Evolutionary conservation across 345 rosid genomes (phyloP).

Genomic region (Gossypium sturtianum): DNA sequence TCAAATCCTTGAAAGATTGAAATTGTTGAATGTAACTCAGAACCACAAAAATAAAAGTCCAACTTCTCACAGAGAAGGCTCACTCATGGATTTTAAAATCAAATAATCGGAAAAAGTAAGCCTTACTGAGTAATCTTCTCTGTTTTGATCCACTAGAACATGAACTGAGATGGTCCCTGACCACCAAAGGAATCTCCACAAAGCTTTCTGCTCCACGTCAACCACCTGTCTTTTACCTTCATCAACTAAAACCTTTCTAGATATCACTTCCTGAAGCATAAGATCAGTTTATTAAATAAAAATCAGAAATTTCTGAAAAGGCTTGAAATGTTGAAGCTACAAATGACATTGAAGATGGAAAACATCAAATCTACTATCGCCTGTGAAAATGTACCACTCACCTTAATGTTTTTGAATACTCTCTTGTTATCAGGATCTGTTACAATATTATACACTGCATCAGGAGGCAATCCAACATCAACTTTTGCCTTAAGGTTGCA

Average conservation of each 20-base stretch:
- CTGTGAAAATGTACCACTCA: constrained; percentile 9
- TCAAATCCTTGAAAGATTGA: not conserved
- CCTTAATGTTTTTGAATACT: constrained; percentile 93
- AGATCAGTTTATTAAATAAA: not conserved
- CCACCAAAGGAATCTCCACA: constrained; percentile 97
- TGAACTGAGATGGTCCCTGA: constrained; percentile 84
- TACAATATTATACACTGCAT: constrained; percentile 71
- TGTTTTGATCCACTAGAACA: constrained; percentile 77
- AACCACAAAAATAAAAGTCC: not conserved
- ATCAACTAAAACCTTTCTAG: constrained; percentile 66
- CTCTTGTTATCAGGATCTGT: constrained; percentile 90
- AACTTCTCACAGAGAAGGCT: not conserved
- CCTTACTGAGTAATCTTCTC: constrained; percentile 62
- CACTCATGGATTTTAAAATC: not conserved
- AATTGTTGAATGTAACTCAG: not conserved
- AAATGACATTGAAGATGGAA: not conserved
- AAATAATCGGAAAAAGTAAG: not conserved
- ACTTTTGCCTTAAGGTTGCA: constrained; percentile 65
- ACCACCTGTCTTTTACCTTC: constrained; percentile 80
- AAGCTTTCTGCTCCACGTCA: constrained; percentile 82
- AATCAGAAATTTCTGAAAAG: not conserved
- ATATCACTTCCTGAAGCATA: constrained; percentile 59
- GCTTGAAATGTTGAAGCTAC: not conserved
- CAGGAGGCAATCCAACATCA: constrained; percentile 80
- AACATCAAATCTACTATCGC: not conserved